These are phyloP conservation scores for Luffa aegyptiaca DNA, from an alignment of 306 rosid genomes.

Conservation along the genomic window DNA sequence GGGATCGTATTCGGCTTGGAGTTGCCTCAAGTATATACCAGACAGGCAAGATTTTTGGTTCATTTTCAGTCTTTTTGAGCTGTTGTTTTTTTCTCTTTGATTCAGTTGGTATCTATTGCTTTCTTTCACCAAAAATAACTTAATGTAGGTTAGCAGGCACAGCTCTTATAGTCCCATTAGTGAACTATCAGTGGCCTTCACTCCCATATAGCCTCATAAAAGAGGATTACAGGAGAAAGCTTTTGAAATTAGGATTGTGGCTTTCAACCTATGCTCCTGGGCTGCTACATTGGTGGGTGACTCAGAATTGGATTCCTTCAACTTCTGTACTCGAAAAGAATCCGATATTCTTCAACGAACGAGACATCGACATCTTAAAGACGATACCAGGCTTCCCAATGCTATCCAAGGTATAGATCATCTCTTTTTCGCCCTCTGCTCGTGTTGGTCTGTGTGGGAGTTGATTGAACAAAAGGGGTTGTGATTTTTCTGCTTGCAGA, in stretches of 20 bases:
- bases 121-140: conserved; percentile 8
- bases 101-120: neutral
- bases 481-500: conserved; percentile 28
- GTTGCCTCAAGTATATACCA: conserved; percentile 81
- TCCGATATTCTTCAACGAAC: conserved; percentile 59
- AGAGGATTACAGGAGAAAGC: conserved; percentile 63
- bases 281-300: conserved; percentile 69
- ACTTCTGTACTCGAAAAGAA: conserved; percentile 68
- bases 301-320: conserved; percentile 90
- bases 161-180: conserved; percentile 68
- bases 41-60: conserved; percentile 44
- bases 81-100: neutral
- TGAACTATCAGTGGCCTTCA: conserved; percentile 84
- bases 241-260: conserved; percentile 35
- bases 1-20: conserved; percentile 87
- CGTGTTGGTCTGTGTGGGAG: neutral
- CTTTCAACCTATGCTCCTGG: conserved; percentile 55
- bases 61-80: neutral
- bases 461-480: conserved; percentile 11
- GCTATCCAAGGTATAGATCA: conserved; percentile 55
- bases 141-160: conserved; percentile 76
- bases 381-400: conserved; percentile 76
- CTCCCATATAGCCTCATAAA: conserved; percentile 50
- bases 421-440: neutral
- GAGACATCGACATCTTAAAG: conserved; percentile 64